Conservation (phyloP, 2,329 filamentous ascomycete genomes). For the Paraphaeosphaeria minitans region DNA sequence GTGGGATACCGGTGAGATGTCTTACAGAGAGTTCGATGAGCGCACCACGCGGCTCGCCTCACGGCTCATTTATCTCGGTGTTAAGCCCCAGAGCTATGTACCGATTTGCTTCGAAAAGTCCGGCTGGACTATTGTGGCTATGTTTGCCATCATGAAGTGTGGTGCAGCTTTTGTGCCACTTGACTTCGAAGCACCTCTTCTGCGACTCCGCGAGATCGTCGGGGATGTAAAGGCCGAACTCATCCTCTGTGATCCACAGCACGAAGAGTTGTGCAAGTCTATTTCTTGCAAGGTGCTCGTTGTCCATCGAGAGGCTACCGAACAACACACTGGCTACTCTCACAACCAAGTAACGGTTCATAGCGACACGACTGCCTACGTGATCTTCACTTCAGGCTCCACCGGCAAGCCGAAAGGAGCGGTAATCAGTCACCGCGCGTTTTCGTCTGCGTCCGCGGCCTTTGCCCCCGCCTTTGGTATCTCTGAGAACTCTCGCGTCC, state of each 20-base stretch:
- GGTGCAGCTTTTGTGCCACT: slow-evolving; percentile 46
- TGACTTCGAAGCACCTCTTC: slow-evolving; percentile 44
- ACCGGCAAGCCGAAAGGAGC: slow-evolving; percentile 65
- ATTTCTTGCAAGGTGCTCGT: slow-evolving; percentile 33
- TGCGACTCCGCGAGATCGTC: slow-evolving; percentile 45
- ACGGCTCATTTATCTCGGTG: slow-evolving; percentile 28
- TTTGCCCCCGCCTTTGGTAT: slow-evolving; percentile 48
- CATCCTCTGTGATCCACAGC: slow-evolving; percentile 34
- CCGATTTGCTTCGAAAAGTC: slow-evolving; percentile 47
- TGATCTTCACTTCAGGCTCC: slow-evolving; percentile 65
- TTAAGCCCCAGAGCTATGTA: slow-evolving; percentile 33
- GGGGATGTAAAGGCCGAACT: slow-evolving; percentile 36
- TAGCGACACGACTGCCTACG: slow-evolving; percentile 61
- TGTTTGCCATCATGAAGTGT: slow-evolving; percentile 45
- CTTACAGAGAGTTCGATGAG: slow-evolving; percentile 37
- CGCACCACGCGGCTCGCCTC: slow-evolving; percentile 33
- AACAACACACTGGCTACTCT: slow-evolving; percentile 40
- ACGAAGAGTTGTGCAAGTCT: slow-evolving; percentile 28
- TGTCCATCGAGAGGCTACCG: slow-evolving; percentile 49
- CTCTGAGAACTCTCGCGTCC: slow-evolving; percentile 58
- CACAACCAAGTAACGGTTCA: slow-evolving; percentile 39
- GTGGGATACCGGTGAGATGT: slow-evolving; percentile 35
- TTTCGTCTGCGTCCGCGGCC: slow-evolving; percentile 54
- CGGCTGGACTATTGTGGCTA: slow-evolving; percentile 40
- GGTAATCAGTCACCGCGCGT: slow-evolving; percentile 64